Conservation (phyloP, 306 rosid genomes). For the Amphicarpaea edgeworthii region DNA sequence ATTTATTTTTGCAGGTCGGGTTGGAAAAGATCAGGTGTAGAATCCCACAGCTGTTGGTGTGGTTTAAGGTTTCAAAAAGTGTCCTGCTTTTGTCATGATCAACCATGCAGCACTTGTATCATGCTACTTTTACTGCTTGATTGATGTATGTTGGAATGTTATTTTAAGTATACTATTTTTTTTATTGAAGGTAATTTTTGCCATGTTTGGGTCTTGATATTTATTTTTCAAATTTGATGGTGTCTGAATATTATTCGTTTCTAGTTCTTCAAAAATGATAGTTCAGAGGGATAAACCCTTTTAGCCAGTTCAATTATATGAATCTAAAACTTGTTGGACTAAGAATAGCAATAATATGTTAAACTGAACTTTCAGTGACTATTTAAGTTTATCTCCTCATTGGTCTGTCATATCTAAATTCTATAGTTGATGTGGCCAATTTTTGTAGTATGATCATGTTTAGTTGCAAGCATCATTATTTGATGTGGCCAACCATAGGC, state of each 20-base stretch:
- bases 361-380: constrained; percentile 27
- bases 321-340: constrained; percentile 37
- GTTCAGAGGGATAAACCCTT: constrained; percentile 33
- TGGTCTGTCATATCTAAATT: constrained; percentile 39
- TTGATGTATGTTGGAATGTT: constrained; percentile 89
- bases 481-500: constrained; percentile 60
- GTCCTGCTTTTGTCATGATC: constrained; percentile 74
- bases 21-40: constrained; percentile 56
- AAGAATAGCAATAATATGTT: constrained; percentile 24
- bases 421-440: constrained; percentile 28
- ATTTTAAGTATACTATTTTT: constrained; percentile 49
- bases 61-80: constrained; percentile 76
- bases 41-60: constrained; percentile 66
- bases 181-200: constrained; percentile 45
- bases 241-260: constrained; percentile 26
- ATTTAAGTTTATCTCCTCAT: constrained; percentile 31
- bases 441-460: constrained; percentile 42
- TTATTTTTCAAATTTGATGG: constrained; percentile 38
- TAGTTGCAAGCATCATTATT: constrained; percentile 45
- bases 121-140: constrained; percentile 80
- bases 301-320: constrained; percentile 31
- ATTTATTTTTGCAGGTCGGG: constrained; percentile 83
- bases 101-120: constrained; percentile 70
- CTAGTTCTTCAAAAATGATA: constrained; percentile 13
- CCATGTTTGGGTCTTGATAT: constrained; percentile 36